A percentile compares a stretch with the other conserved stretches of the same genome.
Conservation (phyloP, 148 eudicot genomes). For the Chenopodium berlandieri region DNA sequence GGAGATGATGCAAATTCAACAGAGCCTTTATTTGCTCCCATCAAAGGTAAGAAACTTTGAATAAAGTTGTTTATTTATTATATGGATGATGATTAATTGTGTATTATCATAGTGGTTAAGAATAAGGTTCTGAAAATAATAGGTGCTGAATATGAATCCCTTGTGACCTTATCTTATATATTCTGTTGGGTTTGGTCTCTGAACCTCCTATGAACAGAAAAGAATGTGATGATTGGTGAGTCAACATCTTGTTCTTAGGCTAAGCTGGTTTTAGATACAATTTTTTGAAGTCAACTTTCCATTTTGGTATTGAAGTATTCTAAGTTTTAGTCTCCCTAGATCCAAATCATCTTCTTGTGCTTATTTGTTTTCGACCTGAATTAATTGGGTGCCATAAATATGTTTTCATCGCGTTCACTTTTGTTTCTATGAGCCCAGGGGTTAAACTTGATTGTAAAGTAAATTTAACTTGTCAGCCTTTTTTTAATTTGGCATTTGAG, state of each 20-base stretch:
- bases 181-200: neutral
- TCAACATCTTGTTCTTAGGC: neutral
- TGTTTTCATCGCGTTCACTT: neutral
- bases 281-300: neutral
- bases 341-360: neutral
- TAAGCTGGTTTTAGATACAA: neutral
- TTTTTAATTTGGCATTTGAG: too few species aligned
- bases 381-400: neutral
- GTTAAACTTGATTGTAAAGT: too few species aligned
- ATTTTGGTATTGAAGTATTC: neutral
- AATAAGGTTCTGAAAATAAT: neutral
- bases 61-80: neutral
- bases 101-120: neutral
- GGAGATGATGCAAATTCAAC: slow-evolving; percentile 15
- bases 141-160: neutral
- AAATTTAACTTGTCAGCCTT: too few species aligned
- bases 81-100: neutral
- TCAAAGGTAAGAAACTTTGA: slow-evolving; percentile 22
- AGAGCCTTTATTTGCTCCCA: slow-evolving; percentile 7
- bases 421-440: neutral
- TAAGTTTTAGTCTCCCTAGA: neutral
- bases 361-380: neutral
- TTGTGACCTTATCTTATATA: neutral
- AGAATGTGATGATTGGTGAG: neutral
- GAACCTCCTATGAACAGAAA: too few species aligned